These are phyloP conservation scores for Pisolithus sp. DNA, from an alignment of 768 basidiomycete species.

Conservation along the genomic window DNA sequence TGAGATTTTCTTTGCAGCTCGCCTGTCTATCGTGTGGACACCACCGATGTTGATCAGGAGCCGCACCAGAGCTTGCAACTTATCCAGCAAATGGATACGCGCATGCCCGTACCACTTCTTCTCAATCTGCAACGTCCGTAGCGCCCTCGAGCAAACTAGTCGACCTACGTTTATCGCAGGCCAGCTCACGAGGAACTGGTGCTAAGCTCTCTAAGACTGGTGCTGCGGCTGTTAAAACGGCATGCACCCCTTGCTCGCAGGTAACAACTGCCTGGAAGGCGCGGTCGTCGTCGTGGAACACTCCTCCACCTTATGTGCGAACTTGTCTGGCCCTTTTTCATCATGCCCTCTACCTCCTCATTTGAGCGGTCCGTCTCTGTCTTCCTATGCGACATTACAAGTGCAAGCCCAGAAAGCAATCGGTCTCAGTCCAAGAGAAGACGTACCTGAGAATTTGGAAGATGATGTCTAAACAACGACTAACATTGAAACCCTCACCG, in stretches of 20 bases:
- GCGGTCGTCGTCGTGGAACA: not conserved
- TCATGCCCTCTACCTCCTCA: not conserved
- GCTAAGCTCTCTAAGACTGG: not conserved
- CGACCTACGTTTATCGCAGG: slow-evolving; percentile 38
- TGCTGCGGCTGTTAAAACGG: not conserved
- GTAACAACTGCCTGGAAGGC: not conserved
- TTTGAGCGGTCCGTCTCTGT: not conserved
- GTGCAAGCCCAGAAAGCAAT: slow-evolving; percentile 10
- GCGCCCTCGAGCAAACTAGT: slow-evolving; percentile 47
- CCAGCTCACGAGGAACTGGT: slow-evolving; percentile 6
- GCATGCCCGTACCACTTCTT: slow-evolving; percentile 66
- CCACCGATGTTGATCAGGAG: slow-evolving; percentile 86
- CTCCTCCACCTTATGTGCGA: slow-evolving; percentile 3
- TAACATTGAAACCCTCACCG: no score
- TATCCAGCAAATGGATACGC: slow-evolving; percentile 73
- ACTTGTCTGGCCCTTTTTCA: not conserved
- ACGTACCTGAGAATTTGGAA: slow-evolving; percentile 53
- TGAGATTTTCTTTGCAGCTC: slow-evolving; percentile 36
- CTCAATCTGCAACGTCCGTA: slow-evolving; percentile 34
- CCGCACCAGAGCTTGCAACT: slow-evolving; percentile 83
- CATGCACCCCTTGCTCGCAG: slow-evolving; percentile 9
- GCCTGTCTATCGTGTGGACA: slow-evolving; percentile 79
- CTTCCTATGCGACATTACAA: slow-evolving; percentile 15
- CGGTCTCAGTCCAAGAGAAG: slow-evolving; percentile 5
- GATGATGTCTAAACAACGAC: slow-evolving; percentile 33